Conservation (phyloP, 2,329 filamentous ascomycete species). For the Ophiosphaerella korrae region DNA sequence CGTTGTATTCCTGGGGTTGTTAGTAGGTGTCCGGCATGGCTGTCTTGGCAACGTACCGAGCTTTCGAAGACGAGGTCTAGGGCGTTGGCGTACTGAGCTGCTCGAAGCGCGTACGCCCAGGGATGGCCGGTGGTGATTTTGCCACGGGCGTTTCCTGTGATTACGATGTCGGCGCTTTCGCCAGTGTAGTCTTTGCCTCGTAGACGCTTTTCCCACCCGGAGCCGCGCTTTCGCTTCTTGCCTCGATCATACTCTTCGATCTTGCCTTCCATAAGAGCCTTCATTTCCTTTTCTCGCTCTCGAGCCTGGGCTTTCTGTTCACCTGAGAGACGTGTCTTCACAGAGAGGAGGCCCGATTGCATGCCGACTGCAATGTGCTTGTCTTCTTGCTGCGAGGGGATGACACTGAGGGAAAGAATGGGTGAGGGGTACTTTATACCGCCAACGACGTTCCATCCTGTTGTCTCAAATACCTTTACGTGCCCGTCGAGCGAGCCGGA, state of each 20-base stretch:
- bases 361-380: conserved; percentile 94
- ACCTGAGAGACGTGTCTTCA: conserved; percentile 86
- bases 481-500: conserved; percentile 92
- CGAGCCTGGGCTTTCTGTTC: conserved; percentile 76
- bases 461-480: conserved; percentile 95
- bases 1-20: conserved; percentile 31
- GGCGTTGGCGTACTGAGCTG: conserved; percentile 75
- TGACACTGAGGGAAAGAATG: conserved; percentile 80
- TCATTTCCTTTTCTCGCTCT: conserved; percentile 83
- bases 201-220: conserved; percentile 65
- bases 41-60: conserved; percentile 31
- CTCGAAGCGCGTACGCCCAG: conserved; percentile 84
- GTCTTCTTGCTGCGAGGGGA: conserved; percentile 75
- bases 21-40: conserved; percentile 1
- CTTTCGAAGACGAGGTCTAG: conserved; percentile 74
- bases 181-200: conserved; percentile 79
- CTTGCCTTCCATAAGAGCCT: conserved; percentile 76
- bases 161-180: conserved; percentile 85
- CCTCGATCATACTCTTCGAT: conserved; percentile 78
- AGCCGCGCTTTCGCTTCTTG: conserved; percentile 66
- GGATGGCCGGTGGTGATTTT: conserved; percentile 68
- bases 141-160: conserved; percentile 72
- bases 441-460: conserved; percentile 93
- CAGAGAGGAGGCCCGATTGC: conserved; percentile 87
- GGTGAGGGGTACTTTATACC: conserved; percentile 92